phyloP scores from a whole-genome alignment of 1,284 basidiomycete species.

The Fereydounia khargensis region DNA sequence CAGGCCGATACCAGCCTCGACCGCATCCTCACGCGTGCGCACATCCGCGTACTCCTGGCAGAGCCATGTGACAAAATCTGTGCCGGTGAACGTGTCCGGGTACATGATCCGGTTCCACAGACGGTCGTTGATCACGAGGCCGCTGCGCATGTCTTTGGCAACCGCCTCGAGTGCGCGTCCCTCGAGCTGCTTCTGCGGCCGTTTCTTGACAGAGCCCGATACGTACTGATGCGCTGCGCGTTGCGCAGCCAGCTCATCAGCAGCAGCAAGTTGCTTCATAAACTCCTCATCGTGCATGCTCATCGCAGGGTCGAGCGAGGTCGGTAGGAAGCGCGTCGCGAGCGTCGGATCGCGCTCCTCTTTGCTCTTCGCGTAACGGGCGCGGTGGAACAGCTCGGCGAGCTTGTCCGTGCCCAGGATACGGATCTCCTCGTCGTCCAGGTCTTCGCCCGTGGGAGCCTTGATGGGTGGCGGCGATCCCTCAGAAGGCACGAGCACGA shows the following conservation, averaged over 20 bases:
- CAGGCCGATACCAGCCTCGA: slow-evolving; percentile 39
- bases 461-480: slow-evolving; percentile 65
- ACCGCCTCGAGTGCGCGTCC: slow-evolving; percentile 21
- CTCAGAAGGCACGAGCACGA: slow-evolving; percentile 82
- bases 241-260: slow-evolving; percentile 32
- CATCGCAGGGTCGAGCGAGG: slow-evolving; percentile 51
- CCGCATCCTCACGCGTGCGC: slow-evolving; percentile 46
- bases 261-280: slow-evolving; percentile 34
- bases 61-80: slow-evolving; percentile 54
- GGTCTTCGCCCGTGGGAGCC: slow-evolving; percentile 46
- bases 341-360: slow-evolving; percentile 21
- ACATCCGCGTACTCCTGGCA: slow-evolving; percentile 48
- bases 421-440: slow-evolving; percentile 79
- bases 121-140: slow-evolving; percentile 49
- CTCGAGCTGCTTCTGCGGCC: slow-evolving; percentile 16
- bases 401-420: slow-evolving; percentile 87
- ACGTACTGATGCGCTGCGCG: slow-evolving; percentile 6
- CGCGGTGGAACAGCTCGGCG: slow-evolving; percentile 71
- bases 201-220: slow-evolving; percentile 24
- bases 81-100: slow-evolving; percentile 49
- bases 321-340: slow-evolving; percentile 49
- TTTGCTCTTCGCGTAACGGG: slow-evolving; percentile 24
- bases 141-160: slow-evolving; percentile 46
- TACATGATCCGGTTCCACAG: slow-evolving; percentile 54
- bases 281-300: slow-evolving; percentile 51